phyloP scores from a whole-genome alignment of 2,329 filamentous ascomycete genomes.

The Aspergillus awamori region DNA sequence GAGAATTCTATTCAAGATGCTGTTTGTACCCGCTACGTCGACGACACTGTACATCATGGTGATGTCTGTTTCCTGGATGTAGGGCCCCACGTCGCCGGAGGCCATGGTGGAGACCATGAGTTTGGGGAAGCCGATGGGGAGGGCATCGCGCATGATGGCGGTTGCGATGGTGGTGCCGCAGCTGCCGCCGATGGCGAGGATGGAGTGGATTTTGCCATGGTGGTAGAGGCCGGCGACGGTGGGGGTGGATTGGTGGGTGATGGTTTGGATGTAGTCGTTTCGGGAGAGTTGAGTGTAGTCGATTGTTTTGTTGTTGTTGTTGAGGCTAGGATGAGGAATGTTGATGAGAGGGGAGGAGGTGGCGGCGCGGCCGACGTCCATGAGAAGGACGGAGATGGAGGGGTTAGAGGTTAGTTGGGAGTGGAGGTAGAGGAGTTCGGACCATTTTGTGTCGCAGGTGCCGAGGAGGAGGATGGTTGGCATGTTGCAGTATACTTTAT shows the following conservation, averaged over 20 bases:
- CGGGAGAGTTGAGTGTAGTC: constrained; percentile 44
- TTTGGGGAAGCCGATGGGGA: constrained; percentile 70
- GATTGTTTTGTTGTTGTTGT: constrained; percentile 28
- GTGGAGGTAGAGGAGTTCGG: constrained; percentile 60
- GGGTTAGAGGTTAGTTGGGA: constrained; percentile 47
- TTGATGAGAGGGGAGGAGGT: constrained; percentile 51
- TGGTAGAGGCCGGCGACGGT: constrained; percentile 47
- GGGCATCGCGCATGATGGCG: constrained; percentile 60
- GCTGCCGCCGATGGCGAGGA: constrained; percentile 65
- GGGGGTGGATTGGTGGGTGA: constrained; percentile 53
- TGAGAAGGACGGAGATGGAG: constrained; percentile 29
- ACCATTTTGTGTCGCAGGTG: constrained; percentile 67
- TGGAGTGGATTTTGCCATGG: constrained; percentile 53
- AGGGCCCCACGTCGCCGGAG: constrained; percentile 64
- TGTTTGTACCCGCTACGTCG: constrained; percentile 68
- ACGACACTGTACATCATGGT: constrained; percentile 72
- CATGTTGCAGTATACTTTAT: constrained; percentile 9
- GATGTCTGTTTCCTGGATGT: constrained; percentile 70
- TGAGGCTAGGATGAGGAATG: constrained; percentile 46
- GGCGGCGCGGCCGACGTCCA: constrained; percentile 26
- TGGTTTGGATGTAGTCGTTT: constrained; percentile 59
- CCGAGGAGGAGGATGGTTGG: constrained; percentile 59
- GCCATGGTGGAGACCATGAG: constrained; percentile 71
- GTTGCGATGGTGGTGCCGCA: constrained; percentile 65
- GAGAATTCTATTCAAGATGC: constrained; percentile 60